Evolutionary conservation across 768 basidiomycete species (phyloP), one percentile per base, ranked within the genome.

Genomic region (Glaciozyma antarctica): DNA sequence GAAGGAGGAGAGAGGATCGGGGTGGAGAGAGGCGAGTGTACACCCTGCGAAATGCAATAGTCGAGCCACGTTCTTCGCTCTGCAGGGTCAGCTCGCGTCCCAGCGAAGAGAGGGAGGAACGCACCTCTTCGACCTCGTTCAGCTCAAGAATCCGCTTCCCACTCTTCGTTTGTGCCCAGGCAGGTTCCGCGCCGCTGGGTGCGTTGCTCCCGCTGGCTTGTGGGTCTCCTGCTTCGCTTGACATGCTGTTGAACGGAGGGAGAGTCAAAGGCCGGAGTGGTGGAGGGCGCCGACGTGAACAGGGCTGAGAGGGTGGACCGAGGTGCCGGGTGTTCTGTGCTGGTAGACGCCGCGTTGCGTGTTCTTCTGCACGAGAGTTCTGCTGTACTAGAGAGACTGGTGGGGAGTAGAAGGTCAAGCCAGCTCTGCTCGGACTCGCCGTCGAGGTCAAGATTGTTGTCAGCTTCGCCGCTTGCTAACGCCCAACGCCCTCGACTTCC

Each of bases 11-110:
- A 69, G 32, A 3, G 68, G 68, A 22, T 69, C 68, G 19, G 68
- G 64, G 26, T 69, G 68, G 1, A 69, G 55, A 0, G 65, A 58
- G 21, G 68, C 68, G 56, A 69, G 64, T 13, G 68, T 61, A 24
- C 68, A 69, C 41, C 68, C 68, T 8, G 68, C 68, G 38, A 69
- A 66, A 45, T 69, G 68, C 0, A 69, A 45, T 9, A 69, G 41
- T 0, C 60, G 64, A 45, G 68, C 64, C 26, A 69, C 52, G 60
- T 64, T 63, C 68, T 69, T 58, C 5, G 5, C 12, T 7, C 32
- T 3, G 10, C 24, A 22, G 7, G 9, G 6, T 19, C 2, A 19
- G 28, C 6, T 32, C 16, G 3, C 7, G 7, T 22, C 16, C 13
- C 3, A 10, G 51, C 1, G 24, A 32, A 6, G 2, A 5, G 21